Conservation (phyloP, 73 alveolate species). For the Durusdinium trenchii region DNA sequence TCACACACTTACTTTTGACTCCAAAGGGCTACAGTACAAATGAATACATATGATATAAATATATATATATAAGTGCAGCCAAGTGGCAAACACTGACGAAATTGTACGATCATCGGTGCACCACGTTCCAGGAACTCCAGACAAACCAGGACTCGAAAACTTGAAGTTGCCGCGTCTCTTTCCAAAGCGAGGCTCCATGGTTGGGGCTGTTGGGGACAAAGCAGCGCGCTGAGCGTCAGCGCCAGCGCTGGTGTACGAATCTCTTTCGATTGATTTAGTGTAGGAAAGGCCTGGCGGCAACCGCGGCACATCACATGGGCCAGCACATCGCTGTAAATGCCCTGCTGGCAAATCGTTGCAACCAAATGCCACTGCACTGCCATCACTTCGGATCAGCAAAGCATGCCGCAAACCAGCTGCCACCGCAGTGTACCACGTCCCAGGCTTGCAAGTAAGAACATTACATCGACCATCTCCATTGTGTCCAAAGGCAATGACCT, state of each 20-base stretch:
- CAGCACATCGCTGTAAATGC: background rate
- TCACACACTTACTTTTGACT: too few relatives aligned
- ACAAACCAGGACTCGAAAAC: background rate
- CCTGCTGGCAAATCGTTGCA: slow-evolving; percentile 67
- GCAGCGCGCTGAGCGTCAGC: background rate
- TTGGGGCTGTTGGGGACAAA: background rate
- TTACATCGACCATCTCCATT: slow-evolving; percentile 53
- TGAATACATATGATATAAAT: too few relatives aligned
- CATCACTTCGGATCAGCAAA: slow-evolving; percentile 49
- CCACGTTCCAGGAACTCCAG: too few relatives aligned
- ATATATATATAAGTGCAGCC: too few relatives aligned
- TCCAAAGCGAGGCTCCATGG: background rate
- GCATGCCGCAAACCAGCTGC: slow-evolving; percentile 83
- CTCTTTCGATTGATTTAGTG: background rate
- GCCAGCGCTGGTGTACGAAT: background rate
- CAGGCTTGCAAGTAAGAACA: background rate
- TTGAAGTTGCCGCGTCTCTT: background rate
- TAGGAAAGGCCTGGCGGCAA: background rate
- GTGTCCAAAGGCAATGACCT: slow-evolving; percentile 52
- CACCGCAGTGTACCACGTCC: slow-evolving; percentile 20
- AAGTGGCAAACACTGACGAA: background rate
- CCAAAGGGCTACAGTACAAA: too few relatives aligned
- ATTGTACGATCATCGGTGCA: background rate
- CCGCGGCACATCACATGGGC: slow-evolving; percentile 54
- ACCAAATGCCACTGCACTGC: slow-evolving; percentile 33